Percentiles rank a stretch among this genome's conserved stretches.
Conservation (phyloP, 371 early-diverging fungal species). For the Dichotomocladium elegans region DNA sequence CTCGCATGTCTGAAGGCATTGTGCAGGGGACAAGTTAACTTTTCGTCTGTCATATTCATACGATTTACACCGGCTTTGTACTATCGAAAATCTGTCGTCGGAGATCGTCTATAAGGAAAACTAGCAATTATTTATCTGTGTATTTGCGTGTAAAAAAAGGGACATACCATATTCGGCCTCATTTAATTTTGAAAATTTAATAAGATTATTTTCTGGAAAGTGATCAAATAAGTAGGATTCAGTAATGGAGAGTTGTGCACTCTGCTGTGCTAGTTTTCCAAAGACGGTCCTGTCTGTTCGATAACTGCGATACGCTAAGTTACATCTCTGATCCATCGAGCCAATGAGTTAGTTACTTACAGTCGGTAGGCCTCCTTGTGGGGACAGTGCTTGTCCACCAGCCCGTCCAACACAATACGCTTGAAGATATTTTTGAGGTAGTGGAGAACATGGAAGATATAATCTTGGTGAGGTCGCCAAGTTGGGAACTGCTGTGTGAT, state of each 20-base stretch:
- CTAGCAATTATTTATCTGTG: neutral
- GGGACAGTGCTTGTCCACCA: constrained; percentile 66
- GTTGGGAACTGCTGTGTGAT: constrained; percentile 74
- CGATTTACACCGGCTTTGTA: neutral
- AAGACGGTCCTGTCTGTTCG: constrained; percentile 66
- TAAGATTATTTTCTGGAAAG: constrained; percentile 54
- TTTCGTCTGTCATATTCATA: too few relatives aligned
- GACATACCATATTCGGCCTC: constrained; percentile 53
- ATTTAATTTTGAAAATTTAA: constrained; percentile 54
- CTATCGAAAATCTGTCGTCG: neutral
- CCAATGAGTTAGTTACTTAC: too few relatives aligned
- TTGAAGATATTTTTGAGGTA: constrained; percentile 85
- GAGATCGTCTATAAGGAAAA: neutral
- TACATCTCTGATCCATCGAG: too few relatives aligned
- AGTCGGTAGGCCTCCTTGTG: constrained; percentile 73
- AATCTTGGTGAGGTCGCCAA: constrained; percentile 83
- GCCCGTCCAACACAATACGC: constrained; percentile 63
- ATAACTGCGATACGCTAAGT: constrained; percentile 28
- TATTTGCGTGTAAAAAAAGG: neutral
- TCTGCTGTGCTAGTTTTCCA: constrained; percentile 74
- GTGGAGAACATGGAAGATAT: constrained; percentile 78
- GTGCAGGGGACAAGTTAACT: too few relatives aligned
- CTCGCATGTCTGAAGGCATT: constrained; percentile 19
- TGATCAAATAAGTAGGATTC: constrained; percentile 68
- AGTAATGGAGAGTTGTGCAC: constrained; percentile 73